phyloP scores from a whole-genome alignment of 2,329 filamentous ascomycete species.

The Anthostomella pinea region DNA sequence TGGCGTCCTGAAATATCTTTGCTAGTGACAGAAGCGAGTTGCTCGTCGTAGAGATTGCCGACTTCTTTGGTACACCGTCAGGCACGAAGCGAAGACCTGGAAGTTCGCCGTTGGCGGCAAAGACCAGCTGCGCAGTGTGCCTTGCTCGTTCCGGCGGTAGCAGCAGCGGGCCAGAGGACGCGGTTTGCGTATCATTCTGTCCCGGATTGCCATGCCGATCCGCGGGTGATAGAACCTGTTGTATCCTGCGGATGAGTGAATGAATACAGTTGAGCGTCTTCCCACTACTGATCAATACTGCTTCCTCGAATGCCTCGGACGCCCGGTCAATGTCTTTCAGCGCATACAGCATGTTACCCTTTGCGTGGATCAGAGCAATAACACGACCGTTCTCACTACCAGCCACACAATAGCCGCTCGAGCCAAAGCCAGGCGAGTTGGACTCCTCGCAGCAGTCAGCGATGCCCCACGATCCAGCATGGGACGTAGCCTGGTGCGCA shows the following conservation, averaged over 20 bases:
- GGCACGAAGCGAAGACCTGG: slow-evolving; percentile 74
- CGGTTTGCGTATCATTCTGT: slow-evolving; percentile 24
- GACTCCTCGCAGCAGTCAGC: slow-evolving; percentile 12
- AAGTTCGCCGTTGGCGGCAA: slow-evolving; percentile 69
- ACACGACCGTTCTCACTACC: slow-evolving; percentile 89
- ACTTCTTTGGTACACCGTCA: slow-evolving; percentile 68
- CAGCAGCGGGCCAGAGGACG: slow-evolving; percentile 63
- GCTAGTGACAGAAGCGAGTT: slow-evolving; percentile 92
- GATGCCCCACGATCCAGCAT: slow-evolving; percentile 13
- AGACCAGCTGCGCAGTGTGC: slow-evolving; percentile 78
- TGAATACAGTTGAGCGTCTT: slow-evolving; percentile 67
- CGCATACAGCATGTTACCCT: slow-evolving; percentile 97
- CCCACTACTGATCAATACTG: slow-evolving; percentile 83
- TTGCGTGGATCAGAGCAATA: slow-evolving; percentile 90
- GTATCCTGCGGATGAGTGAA: slow-evolving; percentile 74
- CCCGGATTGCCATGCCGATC: slow-evolving; percentile 31
- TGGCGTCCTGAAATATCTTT: slow-evolving; percentile 96
- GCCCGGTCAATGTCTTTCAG: slow-evolving; percentile 78
- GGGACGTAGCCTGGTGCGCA: slow-evolving; percentile 4
- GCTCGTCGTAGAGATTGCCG: slow-evolving; percentile 88
- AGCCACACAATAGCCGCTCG: slow-evolving; percentile 80
- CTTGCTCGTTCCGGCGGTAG: slow-evolving; percentile 81
- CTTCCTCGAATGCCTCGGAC: slow-evolving; percentile 89
- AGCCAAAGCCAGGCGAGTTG: slow-evolving; percentile 55
- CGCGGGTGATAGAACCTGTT: slow-evolving; percentile 61